phyloP scores from a whole-genome alignment of 1,139 yeast genomes.

The Kodamaea alishanica region DNA sequence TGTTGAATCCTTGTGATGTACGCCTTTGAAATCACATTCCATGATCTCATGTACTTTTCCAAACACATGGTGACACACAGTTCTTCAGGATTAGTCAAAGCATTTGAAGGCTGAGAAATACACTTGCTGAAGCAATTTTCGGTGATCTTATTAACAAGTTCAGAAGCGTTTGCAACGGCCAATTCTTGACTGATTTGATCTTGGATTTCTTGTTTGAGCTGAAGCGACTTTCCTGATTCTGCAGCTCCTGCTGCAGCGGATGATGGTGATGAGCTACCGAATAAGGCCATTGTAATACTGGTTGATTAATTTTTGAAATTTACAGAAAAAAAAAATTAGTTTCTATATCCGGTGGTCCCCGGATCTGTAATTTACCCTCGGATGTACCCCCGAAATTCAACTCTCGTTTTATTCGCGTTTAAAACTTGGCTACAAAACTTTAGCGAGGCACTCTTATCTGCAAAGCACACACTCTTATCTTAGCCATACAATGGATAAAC shows the following conservation, averaged over 20 bases:
- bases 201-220: conserved; percentile 58
- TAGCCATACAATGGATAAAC: not conserved
- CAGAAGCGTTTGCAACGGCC: conserved; percentile 87
- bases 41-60: conserved; percentile 84
- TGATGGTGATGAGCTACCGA: conserved; percentile 24
- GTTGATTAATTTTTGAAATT: not conserved
- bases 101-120: conserved; percentile 51
- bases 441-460: not conserved
- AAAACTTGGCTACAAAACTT: not conserved
- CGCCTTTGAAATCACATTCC: conserved; percentile 79
- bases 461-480: conserved; percentile 1
- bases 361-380: no score
- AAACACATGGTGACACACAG: conserved; percentile 72
- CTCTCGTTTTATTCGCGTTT: not conserved
- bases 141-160: conserved; percentile 80
- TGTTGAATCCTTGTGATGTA: conserved; percentile 70
- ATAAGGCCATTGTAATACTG: conserved; percentile 26
- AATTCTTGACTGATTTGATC: conserved; percentile 75
- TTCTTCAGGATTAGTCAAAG: conserved; percentile 31
- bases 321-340: conserved; percentile 1
- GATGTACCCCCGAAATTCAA: not conserved
- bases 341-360: not conserved
- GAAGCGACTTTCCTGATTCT: conserved; percentile 20
- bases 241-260: conserved; percentile 17
- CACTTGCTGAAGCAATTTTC: conserved; percentile 86